phyloP scores from a whole-genome alignment of 2,329 filamentous ascomycete species.

The Colletotrichum musicola region DNA sequence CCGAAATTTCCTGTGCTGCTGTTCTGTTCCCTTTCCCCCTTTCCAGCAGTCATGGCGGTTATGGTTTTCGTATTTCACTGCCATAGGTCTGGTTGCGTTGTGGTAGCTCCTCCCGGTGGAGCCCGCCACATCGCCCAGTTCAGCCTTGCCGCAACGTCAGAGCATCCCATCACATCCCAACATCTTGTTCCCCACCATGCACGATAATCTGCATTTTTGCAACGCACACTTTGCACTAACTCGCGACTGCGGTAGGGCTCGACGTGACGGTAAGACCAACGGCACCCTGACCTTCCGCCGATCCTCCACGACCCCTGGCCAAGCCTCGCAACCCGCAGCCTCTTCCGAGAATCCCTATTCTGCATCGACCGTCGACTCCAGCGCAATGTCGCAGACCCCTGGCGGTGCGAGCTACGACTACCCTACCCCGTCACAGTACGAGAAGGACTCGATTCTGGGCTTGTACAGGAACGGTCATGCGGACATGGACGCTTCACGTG shows the following conservation, averaged over 20 bases:
- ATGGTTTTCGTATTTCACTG: not conserved
- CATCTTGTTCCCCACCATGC: not conserved
- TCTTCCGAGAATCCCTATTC: slow-evolving; percentile 53
- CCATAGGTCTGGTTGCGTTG: not conserved
- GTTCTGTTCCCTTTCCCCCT: not conserved
- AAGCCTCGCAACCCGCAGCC: slow-evolving; percentile 53
- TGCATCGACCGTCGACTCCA: slow-evolving; percentile 42
- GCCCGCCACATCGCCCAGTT: not conserved
- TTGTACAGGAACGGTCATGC: slow-evolving; percentile 68
- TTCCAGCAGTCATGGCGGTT: not conserved
- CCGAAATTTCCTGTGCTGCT: not conserved
- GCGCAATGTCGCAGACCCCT: slow-evolving; percentile 55
- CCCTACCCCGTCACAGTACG: slow-evolving; percentile 72
- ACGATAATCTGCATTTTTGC: not conserved
- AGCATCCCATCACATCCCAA: not conserved
- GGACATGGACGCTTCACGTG: slow-evolving; percentile 67
- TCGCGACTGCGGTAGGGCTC: slow-evolving; percentile 59
- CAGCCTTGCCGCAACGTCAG: slow-evolving; percentile 22
- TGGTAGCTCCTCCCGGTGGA: not conserved
- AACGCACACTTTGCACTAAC: slow-evolving; percentile 4
- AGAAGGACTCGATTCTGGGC: slow-evolving; percentile 82
- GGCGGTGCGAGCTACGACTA: slow-evolving; percentile 41
- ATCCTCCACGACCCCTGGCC: slow-evolving; percentile 68
- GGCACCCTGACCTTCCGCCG: slow-evolving; percentile 75
- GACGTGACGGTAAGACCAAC: slow-evolving; percentile 70